Percentiles rank a stretch among this genome's conserved stretches.
Evolutionary conservation across 2,329 filamentous ascomycete genomes (phyloP).

Genomic region (Coniochaeta pulveracea): DNA sequence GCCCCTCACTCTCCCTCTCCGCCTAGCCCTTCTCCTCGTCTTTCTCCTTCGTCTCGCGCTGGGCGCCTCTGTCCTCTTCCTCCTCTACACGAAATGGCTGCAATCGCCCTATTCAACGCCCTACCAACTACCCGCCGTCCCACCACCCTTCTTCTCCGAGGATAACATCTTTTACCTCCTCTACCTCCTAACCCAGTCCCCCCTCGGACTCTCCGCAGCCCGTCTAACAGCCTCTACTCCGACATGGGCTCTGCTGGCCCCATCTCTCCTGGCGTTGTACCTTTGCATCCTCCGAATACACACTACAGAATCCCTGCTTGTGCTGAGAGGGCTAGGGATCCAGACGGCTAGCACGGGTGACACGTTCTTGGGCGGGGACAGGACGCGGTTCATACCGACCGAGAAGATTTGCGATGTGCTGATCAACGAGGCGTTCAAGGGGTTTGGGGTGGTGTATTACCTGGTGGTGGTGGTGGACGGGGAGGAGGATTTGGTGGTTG

Average conservation of each 20-base stretch:
- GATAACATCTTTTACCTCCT: constrained; percentile 7
- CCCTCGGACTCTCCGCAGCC: constrained; percentile 17
- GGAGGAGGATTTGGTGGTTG: constrained; percentile 83
- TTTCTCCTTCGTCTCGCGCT: constrained; percentile 29
- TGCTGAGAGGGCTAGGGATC: constrained; percentile 79
- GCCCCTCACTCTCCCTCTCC: constrained; percentile 33
- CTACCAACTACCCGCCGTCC: constrained; percentile 7
- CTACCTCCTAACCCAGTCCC: constrained; percentile 17
- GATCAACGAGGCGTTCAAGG: constrained; percentile 88
- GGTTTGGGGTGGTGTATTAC: constrained; percentile 85
- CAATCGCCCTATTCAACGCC: constrained; percentile 16
- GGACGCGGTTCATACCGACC: constrained; percentile 66
- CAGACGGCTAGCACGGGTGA: constrained; percentile 62
- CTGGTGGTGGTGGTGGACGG: constrained; percentile 82
- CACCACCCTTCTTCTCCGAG: constrained; percentile 14
- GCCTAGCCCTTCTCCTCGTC: constrained; percentile 29
- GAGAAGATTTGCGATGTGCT: constrained; percentile 87
- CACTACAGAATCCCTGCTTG: constrained; percentile 72
- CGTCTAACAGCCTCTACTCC: constrained; percentile 23
- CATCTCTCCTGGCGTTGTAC: constrained; percentile 27
- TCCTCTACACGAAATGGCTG: constrained; percentile 38
- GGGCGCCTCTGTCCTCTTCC: constrained; percentile 28
- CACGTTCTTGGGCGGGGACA: constrained; percentile 9
- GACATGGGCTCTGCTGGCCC: constrained; percentile 25
- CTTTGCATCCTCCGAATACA: constrained; percentile 33